Base-by-base conservation (phyloP, 106 monocot genomes). In the Agapanthus africanus region DNA sequence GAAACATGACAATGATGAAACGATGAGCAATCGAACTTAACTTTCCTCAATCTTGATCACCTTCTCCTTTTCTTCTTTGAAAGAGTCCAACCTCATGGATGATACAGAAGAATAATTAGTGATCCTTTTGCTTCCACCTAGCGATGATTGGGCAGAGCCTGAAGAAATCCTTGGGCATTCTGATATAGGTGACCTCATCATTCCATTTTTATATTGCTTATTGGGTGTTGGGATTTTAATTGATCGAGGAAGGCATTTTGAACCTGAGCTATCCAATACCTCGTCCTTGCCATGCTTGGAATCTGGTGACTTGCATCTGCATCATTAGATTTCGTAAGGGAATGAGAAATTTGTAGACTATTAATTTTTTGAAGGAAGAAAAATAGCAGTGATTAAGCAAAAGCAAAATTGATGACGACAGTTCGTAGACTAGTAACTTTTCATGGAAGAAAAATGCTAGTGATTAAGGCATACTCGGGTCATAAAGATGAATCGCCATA, bases 11-110 rank as follows among this genome's bases (percentile, higher is more conserved):
- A 2, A 64, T 37, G 38, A 31, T 33, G n/a, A 21, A 22, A 19
- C 9, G 26, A 19, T 11, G n/a, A 14, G 26, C 4, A 40, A 42
- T 13, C 11, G 25, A 39, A 80, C 91, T 81, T 85, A 91, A 88
- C 95, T 91, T 97, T 97, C 91, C 63, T 97, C 95, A 14, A 97
- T 88, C 69, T 82, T 83, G 76, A 89, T 79, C 19, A 82, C 35
- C 76, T 84, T 97, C 67, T 82, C 88, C 54, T 85, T 75, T 11
- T 83, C 90, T 72, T 83, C 81, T 74, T 61, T 77, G 66, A 80
- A 80, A 27, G 91, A 86, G 65, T 89, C 95, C 18, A 81, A 42
- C 59, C 72, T 81, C 70, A 44, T 44, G 26, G 14, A 70, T 4
- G 86, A 81, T 3, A 47, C 57, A 0, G 82, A 79, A 28, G 90